A percentile compares a stretch with the other conserved stretches of the same genome.
phyloP scores from a whole-genome alignment of 2,329 filamentous ascomycete genomes.

The Cordyceps militaris region DNA sequence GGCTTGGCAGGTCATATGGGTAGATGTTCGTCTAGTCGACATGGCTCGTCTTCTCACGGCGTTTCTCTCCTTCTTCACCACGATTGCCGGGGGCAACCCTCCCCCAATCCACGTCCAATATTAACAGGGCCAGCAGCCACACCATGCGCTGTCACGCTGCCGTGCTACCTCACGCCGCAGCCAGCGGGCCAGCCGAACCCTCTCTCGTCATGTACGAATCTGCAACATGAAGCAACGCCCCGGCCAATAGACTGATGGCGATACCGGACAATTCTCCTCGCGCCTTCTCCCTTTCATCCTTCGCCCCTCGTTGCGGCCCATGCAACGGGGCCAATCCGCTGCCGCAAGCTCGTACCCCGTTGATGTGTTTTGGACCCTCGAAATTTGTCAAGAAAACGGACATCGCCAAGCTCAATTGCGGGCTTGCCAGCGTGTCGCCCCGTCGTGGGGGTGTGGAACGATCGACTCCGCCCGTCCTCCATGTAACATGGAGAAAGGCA shows the following conservation, averaged over 20 bases:
- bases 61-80: not conserved
- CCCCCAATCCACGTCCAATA: not conserved
- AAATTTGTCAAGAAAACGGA: not conserved
- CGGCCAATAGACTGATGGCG: not conserved
- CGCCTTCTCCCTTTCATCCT: not conserved
- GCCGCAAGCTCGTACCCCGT: not conserved
- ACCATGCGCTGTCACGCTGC: constrained; percentile 6
- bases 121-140: constrained; percentile 4
- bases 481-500: no score
- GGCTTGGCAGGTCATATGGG: not conserved
- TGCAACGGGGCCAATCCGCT: not conserved
- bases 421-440: not conserved
- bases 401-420: not conserved
- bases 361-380: not conserved
- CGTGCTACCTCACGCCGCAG: not conserved
- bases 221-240: no score
- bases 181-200: not conserved
- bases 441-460: not conserved
- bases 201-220: not conserved
- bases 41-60: not conserved
- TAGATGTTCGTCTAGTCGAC: not conserved
- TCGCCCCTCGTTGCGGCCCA: not conserved
- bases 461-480: not conserved
- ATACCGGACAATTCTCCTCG: not conserved
- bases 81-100: not conserved